Conservation (phyloP, 176 grass and related monocot genomes). For the Oryza punctata region DNA sequence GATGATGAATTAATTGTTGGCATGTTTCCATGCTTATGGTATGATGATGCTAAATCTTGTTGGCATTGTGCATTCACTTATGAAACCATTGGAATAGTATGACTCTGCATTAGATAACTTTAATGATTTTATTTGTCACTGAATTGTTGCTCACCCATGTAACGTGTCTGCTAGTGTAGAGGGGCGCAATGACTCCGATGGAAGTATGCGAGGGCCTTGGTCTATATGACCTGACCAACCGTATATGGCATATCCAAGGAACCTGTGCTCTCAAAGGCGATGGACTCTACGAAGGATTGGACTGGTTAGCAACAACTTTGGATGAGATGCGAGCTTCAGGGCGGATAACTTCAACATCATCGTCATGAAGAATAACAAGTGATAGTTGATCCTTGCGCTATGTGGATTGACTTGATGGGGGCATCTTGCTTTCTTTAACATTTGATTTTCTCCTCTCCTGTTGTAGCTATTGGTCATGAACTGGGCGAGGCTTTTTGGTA, state of each 20-base stretch:
- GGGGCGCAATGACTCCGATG: constrained; percentile 89
- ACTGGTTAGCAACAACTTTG: constrained; percentile 81
- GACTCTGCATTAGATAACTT: neutral
- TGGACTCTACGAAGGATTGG: constrained; percentile 93
- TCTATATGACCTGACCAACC: constrained; percentile 77
- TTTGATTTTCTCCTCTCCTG: neutral
- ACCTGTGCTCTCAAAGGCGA: constrained; percentile 81
- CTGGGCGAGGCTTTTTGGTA: neutral
- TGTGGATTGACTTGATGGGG: constrained; percentile 12
- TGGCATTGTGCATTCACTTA: neutral
- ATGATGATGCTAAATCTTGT: neutral
- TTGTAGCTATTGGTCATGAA: constrained; percentile 23
- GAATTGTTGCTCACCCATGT: neutral
- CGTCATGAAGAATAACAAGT: constrained; percentile 33
- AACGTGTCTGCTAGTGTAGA: constrained; percentile 41
- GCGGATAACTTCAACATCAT: constrained; percentile 52
- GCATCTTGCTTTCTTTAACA: neutral
- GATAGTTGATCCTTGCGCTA: constrained; percentile 34
- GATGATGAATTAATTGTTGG: neutral
- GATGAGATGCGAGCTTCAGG: constrained; percentile 79
- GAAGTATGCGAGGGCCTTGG: constrained; percentile 92
- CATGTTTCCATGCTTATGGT: constrained; percentile 1
- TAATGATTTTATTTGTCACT: neutral
- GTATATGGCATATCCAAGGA: constrained; percentile 92
- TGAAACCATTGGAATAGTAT: neutral